Percentiles rank a stretch among this genome's conserved stretches.
Conservation (phyloP, 78 protist species). For the Reticulomyxa filosa region DNA sequence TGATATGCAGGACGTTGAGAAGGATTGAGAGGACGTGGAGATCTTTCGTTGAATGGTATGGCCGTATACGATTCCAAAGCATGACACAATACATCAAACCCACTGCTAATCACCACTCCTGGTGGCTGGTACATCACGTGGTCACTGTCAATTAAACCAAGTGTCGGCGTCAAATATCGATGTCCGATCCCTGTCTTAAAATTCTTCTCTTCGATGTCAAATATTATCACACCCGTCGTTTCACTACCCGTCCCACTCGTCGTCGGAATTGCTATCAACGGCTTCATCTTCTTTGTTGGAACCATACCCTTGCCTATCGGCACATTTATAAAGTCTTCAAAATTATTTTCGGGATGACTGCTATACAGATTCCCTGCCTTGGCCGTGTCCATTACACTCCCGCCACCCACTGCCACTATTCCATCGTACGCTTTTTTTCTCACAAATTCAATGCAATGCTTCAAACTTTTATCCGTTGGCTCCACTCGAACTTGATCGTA, state of each 20-base stretch:
- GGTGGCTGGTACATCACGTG: constrained; percentile 15
- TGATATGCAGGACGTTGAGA: constrained; percentile 30
- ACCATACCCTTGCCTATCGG: constrained; percentile 35
- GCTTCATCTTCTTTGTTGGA: constrained; percentile 28
- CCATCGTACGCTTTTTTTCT: constrained; percentile 15
- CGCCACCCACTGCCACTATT: constrained; percentile 44
- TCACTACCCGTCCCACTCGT: constrained; percentile 47
- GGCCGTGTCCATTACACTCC: constrained; percentile 30
- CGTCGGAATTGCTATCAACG: constrained; percentile 42
- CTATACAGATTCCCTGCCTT: constrained; percentile 46
- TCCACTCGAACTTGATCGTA: constrained; percentile 5
- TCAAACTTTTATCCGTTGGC: constrained; percentile 35
- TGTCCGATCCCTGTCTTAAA: constrained; percentile 44
- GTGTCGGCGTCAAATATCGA: constrained; percentile 25
- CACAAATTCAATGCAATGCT: constrained; percentile 2
- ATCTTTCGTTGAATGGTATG: constrained; percentile 12
- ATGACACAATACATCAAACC: constrained; percentile 43
- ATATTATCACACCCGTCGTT: constrained; percentile 33
- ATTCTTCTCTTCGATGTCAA: constrained; percentile 10
- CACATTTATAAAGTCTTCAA: constrained; percentile 32
- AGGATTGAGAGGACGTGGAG: constrained; percentile 21
- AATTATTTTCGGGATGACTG: constrained; percentile 18
- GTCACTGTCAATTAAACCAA: constrained; percentile 33
- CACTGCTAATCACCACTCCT: constrained; percentile 24
- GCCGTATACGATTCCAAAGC: constrained; percentile 42